Conservation (phyloP, 176 grass and related monocot genomes). For the Zizania latifolia region DNA sequence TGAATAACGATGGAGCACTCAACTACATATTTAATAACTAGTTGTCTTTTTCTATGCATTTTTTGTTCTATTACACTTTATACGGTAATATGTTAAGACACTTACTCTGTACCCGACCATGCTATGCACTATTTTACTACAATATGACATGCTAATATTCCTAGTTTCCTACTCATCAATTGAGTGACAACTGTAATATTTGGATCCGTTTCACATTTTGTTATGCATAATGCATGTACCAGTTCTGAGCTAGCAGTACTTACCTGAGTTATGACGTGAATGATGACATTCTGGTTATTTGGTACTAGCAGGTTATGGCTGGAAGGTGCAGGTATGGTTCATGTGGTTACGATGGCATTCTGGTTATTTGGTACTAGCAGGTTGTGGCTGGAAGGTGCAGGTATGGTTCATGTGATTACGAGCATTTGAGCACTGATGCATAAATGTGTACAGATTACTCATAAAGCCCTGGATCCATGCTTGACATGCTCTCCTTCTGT, state of each 20-base stretch:
- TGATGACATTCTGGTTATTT: background rate
- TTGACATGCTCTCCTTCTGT: background rate
- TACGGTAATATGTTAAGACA: background rate
- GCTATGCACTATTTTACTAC: background rate
- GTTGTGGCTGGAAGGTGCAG: background rate
- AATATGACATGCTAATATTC: background rate
- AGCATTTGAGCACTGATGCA: background rate
- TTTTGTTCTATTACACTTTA: background rate
- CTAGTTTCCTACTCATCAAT: background rate
- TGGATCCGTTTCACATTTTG: background rate
- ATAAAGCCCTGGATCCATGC: background rate
- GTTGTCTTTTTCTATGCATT: background rate
- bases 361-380: background rate
- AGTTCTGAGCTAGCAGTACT: background rate
- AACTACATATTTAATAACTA: conserved; percentile 4
- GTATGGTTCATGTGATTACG: background rate
- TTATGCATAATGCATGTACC: background rate
- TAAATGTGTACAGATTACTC: background rate
- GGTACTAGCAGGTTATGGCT: background rate
- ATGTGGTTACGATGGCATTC: background rate
- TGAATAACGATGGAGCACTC: background rate
- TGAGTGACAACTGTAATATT: background rate
- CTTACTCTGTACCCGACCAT: background rate
- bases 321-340: background rate
- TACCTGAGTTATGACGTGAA: background rate